A percentile compares a stretch with the other conserved stretches of the same genome.
Conservation (phyloP, 352 stramenopile genomes). For the Phytophthora fragariae region DNA sequence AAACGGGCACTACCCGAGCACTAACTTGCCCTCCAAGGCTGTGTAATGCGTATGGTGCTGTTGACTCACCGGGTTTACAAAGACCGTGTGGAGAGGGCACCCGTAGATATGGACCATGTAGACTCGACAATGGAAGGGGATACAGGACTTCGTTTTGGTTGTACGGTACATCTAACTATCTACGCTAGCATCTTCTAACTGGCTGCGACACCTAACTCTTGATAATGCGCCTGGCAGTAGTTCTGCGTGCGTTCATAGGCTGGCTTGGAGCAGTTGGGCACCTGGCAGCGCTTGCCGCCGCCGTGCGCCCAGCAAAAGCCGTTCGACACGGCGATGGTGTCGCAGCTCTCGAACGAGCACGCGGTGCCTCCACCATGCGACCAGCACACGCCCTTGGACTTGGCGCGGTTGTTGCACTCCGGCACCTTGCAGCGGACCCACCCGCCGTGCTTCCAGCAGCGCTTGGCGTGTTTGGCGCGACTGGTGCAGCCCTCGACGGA, state of each 20-base stretch:
- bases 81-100: background rate
- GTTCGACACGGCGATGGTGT: constrained; percentile 68
- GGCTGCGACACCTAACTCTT: constrained; percentile 20
- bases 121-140: background rate
- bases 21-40: constrained; percentile 1
- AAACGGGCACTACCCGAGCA: constrained; percentile 3
- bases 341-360: constrained; percentile 54
- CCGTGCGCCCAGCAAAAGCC: constrained; percentile 58
- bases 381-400: constrained; percentile 74
- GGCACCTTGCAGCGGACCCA: constrained; percentile 65
- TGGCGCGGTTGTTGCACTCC: constrained; percentile 71
- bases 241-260: constrained; percentile 73
- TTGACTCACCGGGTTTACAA: constrained; percentile 17
- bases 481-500: constrained; percentile 54
- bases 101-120: no score
- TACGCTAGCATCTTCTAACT: constrained; percentile 28
- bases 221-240: constrained; percentile 60
- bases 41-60: constrained; percentile 3
- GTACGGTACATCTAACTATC: constrained; percentile 29
- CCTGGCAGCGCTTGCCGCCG: constrained; percentile 52
- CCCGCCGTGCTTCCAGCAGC: constrained; percentile 70
- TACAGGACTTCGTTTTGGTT: constrained; percentile 12
- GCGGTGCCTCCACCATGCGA: constrained; percentile 65
- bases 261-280: constrained; percentile 54
- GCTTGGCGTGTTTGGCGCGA: constrained; percentile 60